Conservation (phyloP, 1,139 yeast genomes). For the Lizanozyma gosingica region DNA sequence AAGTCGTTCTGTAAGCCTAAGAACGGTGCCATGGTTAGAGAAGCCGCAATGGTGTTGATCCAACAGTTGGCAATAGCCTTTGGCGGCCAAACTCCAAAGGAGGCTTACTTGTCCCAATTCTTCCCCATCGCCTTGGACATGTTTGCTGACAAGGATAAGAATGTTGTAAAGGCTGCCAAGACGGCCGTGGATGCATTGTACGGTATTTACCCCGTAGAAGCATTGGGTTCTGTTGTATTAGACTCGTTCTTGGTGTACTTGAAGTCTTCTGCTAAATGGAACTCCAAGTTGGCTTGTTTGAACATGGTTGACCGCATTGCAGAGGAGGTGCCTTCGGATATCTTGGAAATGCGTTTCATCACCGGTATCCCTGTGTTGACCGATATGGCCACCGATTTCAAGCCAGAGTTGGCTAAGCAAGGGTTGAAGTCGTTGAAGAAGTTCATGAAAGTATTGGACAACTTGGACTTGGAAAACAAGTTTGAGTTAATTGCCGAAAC, state of each 20-base stretch:
- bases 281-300: constrained; percentile 75
- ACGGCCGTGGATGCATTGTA: constrained; percentile 58
- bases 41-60: constrained; percentile 59
- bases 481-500: constrained; percentile 81
- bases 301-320: constrained; percentile 63
- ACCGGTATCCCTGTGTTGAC: constrained; percentile 78
- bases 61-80: constrained; percentile 60
- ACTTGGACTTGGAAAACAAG: constrained; percentile 84
- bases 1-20: constrained; percentile 65
- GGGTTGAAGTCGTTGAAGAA: constrained; percentile 64
- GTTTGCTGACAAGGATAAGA: constrained; percentile 78
- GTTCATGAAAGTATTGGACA: constrained; percentile 78
- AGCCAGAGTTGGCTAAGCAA: constrained; percentile 87
- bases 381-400: constrained; percentile 88
- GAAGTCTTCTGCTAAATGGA: constrained; percentile 87
- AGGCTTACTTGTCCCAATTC: constrained; percentile 59
- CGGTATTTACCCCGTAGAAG: constrained; percentile 70
- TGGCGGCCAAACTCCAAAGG: constrained; percentile 64
- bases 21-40: constrained; percentile 65
- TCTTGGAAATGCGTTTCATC: constrained; percentile 73
- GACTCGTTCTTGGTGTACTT: constrained; percentile 56
- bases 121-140: constrained; percentile 52
- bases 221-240: constrained; percentile 61
- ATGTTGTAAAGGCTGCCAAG: constrained; percentile 77
- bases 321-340: constrained; percentile 77